Conservation (phyloP, 352 stramenopile species). For the Phytophthora hybrid region DNA sequence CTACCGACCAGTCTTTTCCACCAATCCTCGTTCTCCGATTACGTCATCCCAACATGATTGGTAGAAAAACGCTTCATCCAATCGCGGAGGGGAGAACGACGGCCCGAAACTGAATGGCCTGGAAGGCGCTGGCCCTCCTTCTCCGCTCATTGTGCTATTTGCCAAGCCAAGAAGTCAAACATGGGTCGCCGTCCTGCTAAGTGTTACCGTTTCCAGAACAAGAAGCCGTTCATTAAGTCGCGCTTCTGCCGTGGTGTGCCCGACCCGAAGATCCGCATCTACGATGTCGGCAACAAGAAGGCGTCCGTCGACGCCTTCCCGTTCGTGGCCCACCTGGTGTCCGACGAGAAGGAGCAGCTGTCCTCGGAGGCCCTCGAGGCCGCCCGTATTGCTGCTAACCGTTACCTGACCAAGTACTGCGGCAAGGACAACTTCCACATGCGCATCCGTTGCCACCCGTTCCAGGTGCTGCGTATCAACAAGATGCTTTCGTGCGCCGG, state of each 20-base stretch:
- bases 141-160: conserved; percentile 44
- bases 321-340: conserved; percentile 97
- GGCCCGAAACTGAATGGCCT: conserved; percentile 30
- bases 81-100: background rate
- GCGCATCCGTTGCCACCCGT: conserved; percentile 98
- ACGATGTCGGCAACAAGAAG: conserved; percentile 99
- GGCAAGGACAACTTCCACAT: conserved; percentile 99
- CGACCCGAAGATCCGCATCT: conserved; percentile 98
- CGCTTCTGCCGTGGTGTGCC: conserved; percentile 99
- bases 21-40: background rate
- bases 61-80: conserved; percentile 4
- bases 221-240: conserved; percentile 99
- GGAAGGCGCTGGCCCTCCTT: background rate
- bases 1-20: too few relatives aligned
- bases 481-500: conserved; percentile 99
- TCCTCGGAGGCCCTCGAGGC: conserved; percentile 98
- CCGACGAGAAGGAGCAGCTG: conserved; percentile 94
- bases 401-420: conserved; percentile 98
- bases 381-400: conserved; percentile 99
- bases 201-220: conserved; percentile 99
- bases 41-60: background rate
- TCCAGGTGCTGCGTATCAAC: conserved; percentile 99
- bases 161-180: conserved; percentile 38
- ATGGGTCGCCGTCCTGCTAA: conserved; percentile 92
- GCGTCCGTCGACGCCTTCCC: conserved; percentile 98